A percentile compares a stretch with the other conserved stretches of the same genome.
phyloP scores from a whole-genome alignment of 371 early-diverging fungal genomes.

The Mortierella sp. region DNA sequence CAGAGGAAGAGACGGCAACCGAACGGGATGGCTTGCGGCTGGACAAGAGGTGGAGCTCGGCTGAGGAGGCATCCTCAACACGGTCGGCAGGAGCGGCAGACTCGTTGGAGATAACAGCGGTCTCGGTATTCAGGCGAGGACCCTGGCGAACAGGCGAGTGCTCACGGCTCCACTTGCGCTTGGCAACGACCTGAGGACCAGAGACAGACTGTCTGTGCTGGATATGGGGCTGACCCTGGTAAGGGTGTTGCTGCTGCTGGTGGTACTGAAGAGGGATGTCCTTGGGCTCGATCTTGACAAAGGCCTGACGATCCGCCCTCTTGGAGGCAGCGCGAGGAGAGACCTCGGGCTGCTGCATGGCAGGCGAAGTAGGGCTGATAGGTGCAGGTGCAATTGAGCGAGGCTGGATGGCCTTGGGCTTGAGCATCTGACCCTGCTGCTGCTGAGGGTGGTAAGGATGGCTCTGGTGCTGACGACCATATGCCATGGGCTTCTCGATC shows the following conservation, averaged over 20 bases:
- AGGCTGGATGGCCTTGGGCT: slow-evolving; percentile 52
- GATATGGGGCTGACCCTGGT: slow-evolving; percentile 12
- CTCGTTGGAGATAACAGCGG: neutral
- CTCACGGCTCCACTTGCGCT: slow-evolving; percentile 54
- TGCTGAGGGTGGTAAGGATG: slow-evolving; percentile 21
- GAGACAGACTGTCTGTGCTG: slow-evolving; percentile 18
- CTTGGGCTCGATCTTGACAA: slow-evolving; percentile 51
- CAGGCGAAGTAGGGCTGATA: slow-evolving; percentile 31
- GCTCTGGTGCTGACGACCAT: slow-evolving; percentile 23
- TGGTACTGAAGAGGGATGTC: slow-evolving; percentile 30
- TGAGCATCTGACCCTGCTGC: slow-evolving; percentile 17
- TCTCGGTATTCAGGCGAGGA: slow-evolving; percentile 22
- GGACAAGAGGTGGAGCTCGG: slow-evolving; percentile 45
- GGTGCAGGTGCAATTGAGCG: slow-evolving; percentile 58
- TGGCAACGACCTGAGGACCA: slow-evolving; percentile 7
- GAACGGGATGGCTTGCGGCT: slow-evolving; percentile 15
- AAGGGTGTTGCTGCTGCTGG: slow-evolving; percentile 13
- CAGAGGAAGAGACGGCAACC: neutral
- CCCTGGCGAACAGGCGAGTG: slow-evolving; percentile 50
- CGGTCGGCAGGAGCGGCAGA: slow-evolving; percentile 12
- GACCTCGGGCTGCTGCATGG: slow-evolving; percentile 15
- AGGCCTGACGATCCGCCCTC: slow-evolving; percentile 24
- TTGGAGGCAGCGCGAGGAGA: slow-evolving; percentile 39
- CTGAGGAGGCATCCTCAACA: slow-evolving; percentile 22
- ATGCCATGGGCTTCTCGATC: slow-evolving; percentile 25